Conservation (phyloP, 2,329 filamentous ascomycete species). For the Pseudocercospora eumusae region DNA sequence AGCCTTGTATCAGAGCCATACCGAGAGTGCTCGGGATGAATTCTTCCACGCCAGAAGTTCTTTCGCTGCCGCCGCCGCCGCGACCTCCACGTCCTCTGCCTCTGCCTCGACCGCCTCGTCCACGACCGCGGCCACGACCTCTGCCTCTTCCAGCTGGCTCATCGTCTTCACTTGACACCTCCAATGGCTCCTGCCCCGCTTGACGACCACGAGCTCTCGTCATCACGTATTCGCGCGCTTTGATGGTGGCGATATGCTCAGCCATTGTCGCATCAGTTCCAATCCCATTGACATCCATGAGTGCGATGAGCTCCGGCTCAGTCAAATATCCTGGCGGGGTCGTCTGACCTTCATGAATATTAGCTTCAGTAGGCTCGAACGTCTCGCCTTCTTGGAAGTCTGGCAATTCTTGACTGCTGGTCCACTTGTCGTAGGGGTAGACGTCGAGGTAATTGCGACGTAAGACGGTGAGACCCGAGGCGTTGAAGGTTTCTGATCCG, state of each 20-base stretch:
- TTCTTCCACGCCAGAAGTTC: constrained; percentile 65
- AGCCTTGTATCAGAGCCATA: constrained; percentile 88
- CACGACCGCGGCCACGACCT: constrained; percentile 44
- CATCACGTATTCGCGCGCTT: constrained; percentile 82
- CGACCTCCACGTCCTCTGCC: constrained; percentile 48
- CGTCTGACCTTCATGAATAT: constrained; percentile 90
- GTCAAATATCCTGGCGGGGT: constrained; percentile 82
- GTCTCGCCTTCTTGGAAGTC: constrained; percentile 75
- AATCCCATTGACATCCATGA: constrained; percentile 99
- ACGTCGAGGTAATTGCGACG: constrained; percentile 93
- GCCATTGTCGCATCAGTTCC: constrained; percentile 99
- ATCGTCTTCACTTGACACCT: constrained; percentile 28
- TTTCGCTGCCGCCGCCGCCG: constrained; percentile 48
- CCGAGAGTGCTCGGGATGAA: constrained; percentile 92
- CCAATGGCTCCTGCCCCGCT: constrained; percentile 34
- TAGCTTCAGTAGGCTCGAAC: constrained; percentile 85
- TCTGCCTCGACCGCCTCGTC: constrained; percentile 38
- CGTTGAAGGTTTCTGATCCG: constrained; percentile 77
- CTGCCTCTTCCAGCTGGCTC: constrained; percentile 39
- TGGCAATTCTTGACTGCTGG: constrained; percentile 79
- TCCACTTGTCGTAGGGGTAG: constrained; percentile 96
- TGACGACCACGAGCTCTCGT: constrained; percentile 54
- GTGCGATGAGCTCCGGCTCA: constrained; percentile 88
- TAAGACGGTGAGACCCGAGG: constrained; percentile 80
- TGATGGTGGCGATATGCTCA: constrained; percentile 95